Base-by-base conservation (phyloP, 2,329 filamentous ascomycete genomes). In the Pseudogymnoascus sp. region DNA sequence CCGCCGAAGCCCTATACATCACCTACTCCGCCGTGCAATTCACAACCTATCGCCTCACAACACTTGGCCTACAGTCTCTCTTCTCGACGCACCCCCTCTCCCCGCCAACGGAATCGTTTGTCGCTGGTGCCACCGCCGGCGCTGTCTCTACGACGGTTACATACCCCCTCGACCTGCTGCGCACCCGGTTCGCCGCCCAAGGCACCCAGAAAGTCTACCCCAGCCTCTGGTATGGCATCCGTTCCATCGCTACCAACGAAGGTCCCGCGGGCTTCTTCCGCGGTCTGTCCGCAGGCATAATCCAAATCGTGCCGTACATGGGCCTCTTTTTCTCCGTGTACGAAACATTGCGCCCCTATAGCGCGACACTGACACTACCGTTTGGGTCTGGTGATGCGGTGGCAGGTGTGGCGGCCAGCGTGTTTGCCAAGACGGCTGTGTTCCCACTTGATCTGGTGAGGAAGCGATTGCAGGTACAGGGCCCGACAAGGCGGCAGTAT, bases 151-250 rank as follows among this genome's bases (percentile, higher is more conserved):
- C 95, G 0, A 87, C 87, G 4, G 78, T 82, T 3, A 97, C 95
- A 63, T 99, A 99, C 77, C 95, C 95, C 21, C 84, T 97, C 62
- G 95, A 99, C 76, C 83, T 99, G 11, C 81, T 99, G 40, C 87
- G 95, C 64, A 99, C 95, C 38, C 88, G 95, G 4, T 99, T 99
- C 75, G 95, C 95, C n/a, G 95, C 95, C 0, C 93, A 97, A 77
- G 93, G 93, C 8, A 87, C 76, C 66, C 81, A 91, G 64, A 86
- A 84, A 59, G 83, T 97, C n/a, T 97, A 99, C 74, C 70, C 77
- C 1, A 90, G 88, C 3, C 80, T 99, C 14, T 70, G 82, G 18
- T 78, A 81, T 14, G 91, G 91, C 1, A 73, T 97, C 5, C 76
- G 78, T 50, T 86, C 91, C 21, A 99, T 99, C 69, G 78, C 81